Evolutionary conservation across 306 rosid species (phyloP).

Genomic region (Abrus pulchellus): DNA sequence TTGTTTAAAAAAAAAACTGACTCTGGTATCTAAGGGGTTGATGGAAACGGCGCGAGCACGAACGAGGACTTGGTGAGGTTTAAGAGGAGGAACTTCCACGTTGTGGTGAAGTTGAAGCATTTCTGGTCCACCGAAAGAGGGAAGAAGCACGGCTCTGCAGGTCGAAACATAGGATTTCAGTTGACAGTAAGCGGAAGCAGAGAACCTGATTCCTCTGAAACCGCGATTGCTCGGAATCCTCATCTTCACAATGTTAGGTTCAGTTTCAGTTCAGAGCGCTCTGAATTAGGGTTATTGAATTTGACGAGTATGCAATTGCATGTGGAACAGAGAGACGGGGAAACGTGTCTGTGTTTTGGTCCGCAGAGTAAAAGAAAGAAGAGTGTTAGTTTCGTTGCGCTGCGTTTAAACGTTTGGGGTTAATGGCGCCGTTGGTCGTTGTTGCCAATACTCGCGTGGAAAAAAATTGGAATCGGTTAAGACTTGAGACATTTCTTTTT

Average conservation of each 20-base stretch:
- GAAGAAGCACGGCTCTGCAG: constrained; percentile 80
- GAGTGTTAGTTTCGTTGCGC: not conserved
- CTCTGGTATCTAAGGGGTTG: constrained; percentile 89
- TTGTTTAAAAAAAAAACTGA: constrained; percentile 42
- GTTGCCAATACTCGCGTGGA: not conserved
- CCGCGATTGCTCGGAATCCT: constrained; percentile 36
- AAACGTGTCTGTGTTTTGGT: constrained; percentile 75
- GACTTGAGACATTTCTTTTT: too few relatives aligned
- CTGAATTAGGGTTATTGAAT: not conserved
- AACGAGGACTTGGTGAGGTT: constrained; percentile 61
- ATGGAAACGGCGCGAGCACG: constrained; percentile 82
- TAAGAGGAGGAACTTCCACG: constrained; percentile 69
- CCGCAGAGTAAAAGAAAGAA: constrained; percentile 43
- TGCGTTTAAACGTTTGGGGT: constrained; percentile 27
- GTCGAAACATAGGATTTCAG: constrained; percentile 49
- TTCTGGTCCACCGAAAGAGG: constrained; percentile 85
- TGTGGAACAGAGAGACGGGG: not conserved
- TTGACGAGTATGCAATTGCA: constrained; percentile 32
- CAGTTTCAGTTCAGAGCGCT: not conserved
- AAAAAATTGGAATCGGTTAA: not conserved
- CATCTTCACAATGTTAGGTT: constrained; percentile 29
- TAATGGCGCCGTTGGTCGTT: constrained; percentile 47
- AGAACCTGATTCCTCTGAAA: constrained; percentile 17
- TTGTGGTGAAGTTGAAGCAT: constrained; percentile 63
- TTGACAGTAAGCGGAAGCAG: constrained; percentile 52